Conservation (phyloP, 192 early-diverging fungal genomes). For the Spinellus fusiger region DNA sequence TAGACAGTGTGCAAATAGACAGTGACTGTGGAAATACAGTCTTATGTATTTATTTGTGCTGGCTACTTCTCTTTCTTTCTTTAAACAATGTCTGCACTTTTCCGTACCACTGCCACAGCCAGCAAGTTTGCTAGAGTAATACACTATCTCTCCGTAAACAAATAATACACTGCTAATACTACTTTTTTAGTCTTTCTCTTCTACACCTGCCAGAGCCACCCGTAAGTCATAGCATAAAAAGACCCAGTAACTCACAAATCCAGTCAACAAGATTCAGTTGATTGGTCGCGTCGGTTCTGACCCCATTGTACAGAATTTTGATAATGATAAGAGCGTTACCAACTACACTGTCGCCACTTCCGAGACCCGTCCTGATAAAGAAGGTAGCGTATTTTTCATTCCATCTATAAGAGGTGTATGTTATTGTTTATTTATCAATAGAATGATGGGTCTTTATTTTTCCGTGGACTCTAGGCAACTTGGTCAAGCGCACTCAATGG, state of each 20-base stretch:
- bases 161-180: neutral
- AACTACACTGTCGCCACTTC: slow-evolving; percentile 63
- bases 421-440: neutral
- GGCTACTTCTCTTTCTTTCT: neutral
- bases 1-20: too few relatives aligned
- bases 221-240: slow-evolving; percentile 14
- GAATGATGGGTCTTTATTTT: neutral
- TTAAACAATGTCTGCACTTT: slow-evolving; percentile 2
- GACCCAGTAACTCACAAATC: too few relatives aligned
- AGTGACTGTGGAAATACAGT: too few relatives aligned
- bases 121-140: slow-evolving; percentile 17
- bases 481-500: slow-evolving; percentile 64
- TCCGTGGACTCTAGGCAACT: slow-evolving; percentile 36
- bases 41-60: neutral
- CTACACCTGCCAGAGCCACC: slow-evolving; percentile 5
- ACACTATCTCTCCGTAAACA: neutral
- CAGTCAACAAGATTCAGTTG: slow-evolving; percentile 65
- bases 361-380: slow-evolving; percentile 51
- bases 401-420: neutral
- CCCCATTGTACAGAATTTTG: slow-evolving; percentile 36
- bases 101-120: neutral
- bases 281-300: slow-evolving; percentile 61
- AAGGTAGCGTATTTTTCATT: slow-evolving; percentile 27
- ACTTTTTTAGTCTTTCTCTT: slow-evolving; percentile 19
- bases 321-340: slow-evolving; percentile 40